phyloP scores from a whole-genome alignment of 163 green algal genomes.

The Volvox carteri region DNA sequence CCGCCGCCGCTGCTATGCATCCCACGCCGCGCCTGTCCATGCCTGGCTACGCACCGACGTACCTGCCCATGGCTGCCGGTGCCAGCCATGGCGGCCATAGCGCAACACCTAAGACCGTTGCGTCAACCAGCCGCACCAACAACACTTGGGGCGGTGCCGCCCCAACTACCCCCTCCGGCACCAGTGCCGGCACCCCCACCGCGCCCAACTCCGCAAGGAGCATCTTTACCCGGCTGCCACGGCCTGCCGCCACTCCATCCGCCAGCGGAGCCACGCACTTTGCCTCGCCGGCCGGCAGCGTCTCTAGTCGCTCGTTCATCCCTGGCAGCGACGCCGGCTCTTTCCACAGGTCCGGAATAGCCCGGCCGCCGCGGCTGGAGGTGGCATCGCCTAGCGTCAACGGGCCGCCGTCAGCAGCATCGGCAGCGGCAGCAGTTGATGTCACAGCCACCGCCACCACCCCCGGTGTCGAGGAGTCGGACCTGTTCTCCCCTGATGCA shows the following conservation, averaged over 20 bases:
- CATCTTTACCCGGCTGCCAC: not conserved
- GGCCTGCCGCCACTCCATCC: not conserved
- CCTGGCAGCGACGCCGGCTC: not conserved
- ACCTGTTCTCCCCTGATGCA: slow-evolving; percentile 36
- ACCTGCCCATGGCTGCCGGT: not conserved
- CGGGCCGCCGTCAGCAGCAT: not conserved
- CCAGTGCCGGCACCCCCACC: not conserved
- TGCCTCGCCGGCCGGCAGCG: not conserved
- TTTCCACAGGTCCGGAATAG: not conserved
- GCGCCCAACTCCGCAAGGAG: not conserved
- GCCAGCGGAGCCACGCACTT: not conserved
- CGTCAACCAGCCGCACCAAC: not conserved
- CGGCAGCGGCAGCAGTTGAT: not conserved
- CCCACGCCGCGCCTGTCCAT: slow-evolving; percentile 3
- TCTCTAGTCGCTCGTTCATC: not conserved
- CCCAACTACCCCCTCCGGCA: not conserved
- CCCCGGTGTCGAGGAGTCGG: not conserved
- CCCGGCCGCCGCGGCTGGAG: not conserved
- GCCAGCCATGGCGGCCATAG: not conserved
- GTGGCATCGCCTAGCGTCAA: not conserved
- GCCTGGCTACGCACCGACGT: not conserved
- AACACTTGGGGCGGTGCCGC: not conserved
- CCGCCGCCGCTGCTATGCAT: not conserved
- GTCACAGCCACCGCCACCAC: too few species aligned
- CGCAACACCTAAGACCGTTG: not conserved